Evolutionary conservation across 2,329 filamentous ascomycete species (phyloP), one percentile per base, ranked within the genome.

Genomic region (Exutisphaerella laricina): DNA sequence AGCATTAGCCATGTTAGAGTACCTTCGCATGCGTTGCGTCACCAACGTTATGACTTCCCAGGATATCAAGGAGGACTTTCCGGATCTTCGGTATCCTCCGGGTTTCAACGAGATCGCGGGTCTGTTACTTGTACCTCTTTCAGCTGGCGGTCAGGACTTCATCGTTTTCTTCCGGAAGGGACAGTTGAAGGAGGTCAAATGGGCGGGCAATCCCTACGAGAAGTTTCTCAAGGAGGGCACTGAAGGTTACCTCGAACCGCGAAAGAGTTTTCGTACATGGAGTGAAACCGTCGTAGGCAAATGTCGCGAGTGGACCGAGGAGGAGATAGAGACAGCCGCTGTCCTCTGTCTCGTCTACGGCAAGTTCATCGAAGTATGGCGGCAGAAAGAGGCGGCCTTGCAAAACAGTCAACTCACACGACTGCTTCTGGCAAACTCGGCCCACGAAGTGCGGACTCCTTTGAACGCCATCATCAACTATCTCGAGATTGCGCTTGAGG

Each of bases 391-490:
- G 62, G 83, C 82, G 1, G 85, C 85, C 0, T 61, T 94, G 46
- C 84, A 94, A 55, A 90, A 73, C 59, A 94, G 84, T 53, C 84
- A 89, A 46, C 70, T 95, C 2, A 94, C 87, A 0, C 74, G 79
- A 34, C 66, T 95, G 3, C 66, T 95, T 1, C 71, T 95, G 16
- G 85, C 88, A 4, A 94, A 95, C 52, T 94, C 88, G 0, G 88
- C 88, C 0, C 89, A 95, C 51, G 88, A 95, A 68, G 87, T 95
- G 6, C 82, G 89, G 37, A 95, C 88, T 0, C 88, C 88, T 0
- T 68, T 95, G 2, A 95, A 95, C 58, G 88, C 88, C 12, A 94
- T 95, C 57, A 94, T 95, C 65, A 95, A 95, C 56, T 95, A 94
- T 54, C 75, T 95, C 1, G 88, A 95, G 55, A 94, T 95, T 51